Evolutionary conservation across 225 moss, liverwort and hornwort genomes (phyloP), one percentile per base, ranked within the genome.

Genomic region (Takakia lepidozioides): DNA sequence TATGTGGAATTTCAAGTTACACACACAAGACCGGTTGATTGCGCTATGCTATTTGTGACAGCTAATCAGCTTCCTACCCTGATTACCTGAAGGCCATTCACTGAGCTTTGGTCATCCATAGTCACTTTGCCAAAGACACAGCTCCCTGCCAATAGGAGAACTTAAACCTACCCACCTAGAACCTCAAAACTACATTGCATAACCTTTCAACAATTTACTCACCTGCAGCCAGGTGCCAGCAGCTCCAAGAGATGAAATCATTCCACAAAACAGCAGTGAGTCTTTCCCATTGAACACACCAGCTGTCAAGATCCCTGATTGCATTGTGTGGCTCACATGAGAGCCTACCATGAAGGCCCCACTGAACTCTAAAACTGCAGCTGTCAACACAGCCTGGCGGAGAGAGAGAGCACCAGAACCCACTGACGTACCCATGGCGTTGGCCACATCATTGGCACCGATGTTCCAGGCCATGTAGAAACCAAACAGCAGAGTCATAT

Each of bases 381-480:
- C 92, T 26, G 75, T 93, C 56, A 88, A 48, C 47, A 93, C 92
- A 2, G 92, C 92, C 59, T 93, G 92, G 23, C 88, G 88, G 29
- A 93, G 40, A 9, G 73, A 48, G n/a, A 93, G 73, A 17, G 92
- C 92, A 15, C 92, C 92, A 18, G 88, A 88, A 20, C 92, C 92
- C 22, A 93, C 92, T 27, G 92, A 93, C 5, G 92, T 93, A 49
- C 92, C 92, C 92, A 93, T 93, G 1, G 92, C 92, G 51, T 93
- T 93, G 0, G 92, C 92, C 42, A 93, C 92, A 52, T 93, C 92
- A 43, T 93, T 93, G 6, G 88, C 92, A 38, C 92, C 92, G 19
- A 93, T 93, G 54, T 93, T 93, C 88, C 88, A 93, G 5, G 92
- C 92, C 92, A 93, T 93, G 59, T 83, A 88, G 57, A 93, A 93